Evolutionary conservation across 345 rosid genomes (phyloP).

Genomic region (Sonneratia alba): DNA sequence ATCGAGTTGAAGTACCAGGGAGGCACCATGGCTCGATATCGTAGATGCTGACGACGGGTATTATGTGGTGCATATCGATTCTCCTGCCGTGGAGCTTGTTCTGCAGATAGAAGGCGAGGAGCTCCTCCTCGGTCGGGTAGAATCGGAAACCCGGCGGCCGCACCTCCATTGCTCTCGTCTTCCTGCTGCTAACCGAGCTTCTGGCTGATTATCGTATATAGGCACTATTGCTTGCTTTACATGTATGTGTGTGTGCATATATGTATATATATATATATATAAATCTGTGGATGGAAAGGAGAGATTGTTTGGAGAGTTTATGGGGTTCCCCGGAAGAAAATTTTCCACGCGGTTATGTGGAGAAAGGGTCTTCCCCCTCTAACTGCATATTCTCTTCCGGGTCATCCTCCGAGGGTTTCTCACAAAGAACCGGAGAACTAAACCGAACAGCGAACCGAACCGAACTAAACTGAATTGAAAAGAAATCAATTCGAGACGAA

Average conservation of each 20-base stretch:
- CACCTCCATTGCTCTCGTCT: conserved; percentile 22
- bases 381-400: neutral
- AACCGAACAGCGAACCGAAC: no score
- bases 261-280: no score
- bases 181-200: neutral
- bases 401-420: neutral
- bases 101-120: conserved; percentile 61
- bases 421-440: neutral
- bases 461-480: no score
- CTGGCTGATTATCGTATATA: neutral
- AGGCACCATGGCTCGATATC: conserved; percentile 64
- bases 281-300: no score
- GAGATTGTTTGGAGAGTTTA: conserved; percentile 17
- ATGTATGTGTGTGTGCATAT: neutral
- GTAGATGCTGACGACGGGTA: conserved; percentile 53
- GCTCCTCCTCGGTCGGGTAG: conserved; percentile 92
- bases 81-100: conserved; percentile 53
- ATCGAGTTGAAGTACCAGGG: conserved; percentile 36
- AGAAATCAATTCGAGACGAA: no score
- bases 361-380: neutral
- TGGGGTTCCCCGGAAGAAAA: conserved; percentile 9
- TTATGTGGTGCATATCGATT: conserved; percentile 40
- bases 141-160: conserved; percentile 54
- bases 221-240: neutral
- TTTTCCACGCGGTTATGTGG: conserved; percentile 42